A percentile compares a stretch with the other conserved stretches of the same genome.
Evolutionary conservation across 257 asterid genomes (phyloP).

Genomic region (Nicotiana knightiana): DNA sequence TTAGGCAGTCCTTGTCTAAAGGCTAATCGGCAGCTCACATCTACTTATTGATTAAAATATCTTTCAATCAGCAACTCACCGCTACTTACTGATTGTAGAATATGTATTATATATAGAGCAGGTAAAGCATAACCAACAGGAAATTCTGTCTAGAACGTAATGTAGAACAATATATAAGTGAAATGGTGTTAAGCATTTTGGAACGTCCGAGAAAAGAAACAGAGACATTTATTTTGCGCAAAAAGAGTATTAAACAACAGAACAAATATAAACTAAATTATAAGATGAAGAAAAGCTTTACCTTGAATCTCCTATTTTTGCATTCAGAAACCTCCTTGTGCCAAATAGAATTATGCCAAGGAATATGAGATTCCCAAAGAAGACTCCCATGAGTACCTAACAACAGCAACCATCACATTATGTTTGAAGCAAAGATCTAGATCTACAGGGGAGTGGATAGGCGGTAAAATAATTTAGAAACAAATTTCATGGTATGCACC

Average conservation of each 20-base stretch:
- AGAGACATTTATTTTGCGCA: background rate
- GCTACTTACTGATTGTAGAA: background rate
- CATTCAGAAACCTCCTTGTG: constrained; percentile 34
- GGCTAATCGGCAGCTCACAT: background rate
- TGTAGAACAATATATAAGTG: background rate
- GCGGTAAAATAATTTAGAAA: background rate
- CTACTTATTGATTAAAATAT: background rate
- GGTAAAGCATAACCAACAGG: background rate
- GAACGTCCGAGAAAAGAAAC: background rate
- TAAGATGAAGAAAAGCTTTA: constrained; percentile 25
- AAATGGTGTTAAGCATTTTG: background rate
- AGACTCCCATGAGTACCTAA: constrained; percentile 49
- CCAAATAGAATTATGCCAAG: constrained; percentile 35
- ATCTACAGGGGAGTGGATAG: background rate
- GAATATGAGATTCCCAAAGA: constrained; percentile 51
- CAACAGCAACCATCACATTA: background rate
- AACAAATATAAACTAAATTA: background rate
- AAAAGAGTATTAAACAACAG: background rate
- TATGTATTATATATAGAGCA: background rate
- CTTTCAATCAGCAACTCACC: background rate
- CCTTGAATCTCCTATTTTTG: constrained; percentile 35
- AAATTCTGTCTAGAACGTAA: background rate
- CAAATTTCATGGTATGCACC: constrained; percentile 31
- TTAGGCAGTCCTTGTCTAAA: background rate
- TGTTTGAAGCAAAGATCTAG: background rate